Evolutionary conservation across 164 flowering plant genomes (phyloP).

Genomic region (Platanus orientalis): DNA sequence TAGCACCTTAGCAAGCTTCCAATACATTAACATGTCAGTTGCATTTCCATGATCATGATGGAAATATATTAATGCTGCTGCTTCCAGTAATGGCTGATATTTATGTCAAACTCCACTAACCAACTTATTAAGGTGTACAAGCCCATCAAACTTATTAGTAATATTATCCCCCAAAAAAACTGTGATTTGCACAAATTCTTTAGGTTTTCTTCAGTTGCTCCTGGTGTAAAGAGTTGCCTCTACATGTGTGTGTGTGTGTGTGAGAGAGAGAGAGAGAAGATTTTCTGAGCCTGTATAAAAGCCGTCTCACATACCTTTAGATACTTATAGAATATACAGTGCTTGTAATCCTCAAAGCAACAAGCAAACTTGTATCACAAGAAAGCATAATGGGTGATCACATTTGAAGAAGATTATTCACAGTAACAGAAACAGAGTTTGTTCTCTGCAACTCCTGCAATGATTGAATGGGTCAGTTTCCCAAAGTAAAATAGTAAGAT

Average conservation of each 20-base stretch:
- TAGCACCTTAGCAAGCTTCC: too few relatives aligned
- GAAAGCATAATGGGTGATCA: constrained; percentile 22
- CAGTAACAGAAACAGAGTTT: constrained; percentile 74
- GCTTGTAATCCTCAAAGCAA: constrained; percentile 4
- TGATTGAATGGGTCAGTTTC: background rate
- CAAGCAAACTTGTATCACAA: constrained; percentile 4
- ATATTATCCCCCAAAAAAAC: too few relatives aligned
- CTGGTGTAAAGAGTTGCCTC: background rate
- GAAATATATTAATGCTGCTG: too few relatives aligned
- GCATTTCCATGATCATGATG: too few relatives aligned
- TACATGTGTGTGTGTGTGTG: background rate
- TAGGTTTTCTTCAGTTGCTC: background rate
- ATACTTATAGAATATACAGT: constrained; percentile 20
- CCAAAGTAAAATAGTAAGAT: background rate
- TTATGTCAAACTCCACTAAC: too few relatives aligned
- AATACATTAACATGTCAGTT: too few relatives aligned
- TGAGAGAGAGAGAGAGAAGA: background rate
- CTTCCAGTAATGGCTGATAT: too few relatives aligned
- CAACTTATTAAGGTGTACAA: too few relatives aligned
- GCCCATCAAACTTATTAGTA: too few relatives aligned
- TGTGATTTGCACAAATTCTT: background rate
- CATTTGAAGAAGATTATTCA: constrained; percentile 97
- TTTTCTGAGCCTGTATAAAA: background rate
- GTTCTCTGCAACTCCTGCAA: constrained; percentile 93
- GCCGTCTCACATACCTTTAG: background rate